Evolutionary conservation across 148 eudicot species (phyloP).

Genomic region (Fallopia convolvulus): DNA sequence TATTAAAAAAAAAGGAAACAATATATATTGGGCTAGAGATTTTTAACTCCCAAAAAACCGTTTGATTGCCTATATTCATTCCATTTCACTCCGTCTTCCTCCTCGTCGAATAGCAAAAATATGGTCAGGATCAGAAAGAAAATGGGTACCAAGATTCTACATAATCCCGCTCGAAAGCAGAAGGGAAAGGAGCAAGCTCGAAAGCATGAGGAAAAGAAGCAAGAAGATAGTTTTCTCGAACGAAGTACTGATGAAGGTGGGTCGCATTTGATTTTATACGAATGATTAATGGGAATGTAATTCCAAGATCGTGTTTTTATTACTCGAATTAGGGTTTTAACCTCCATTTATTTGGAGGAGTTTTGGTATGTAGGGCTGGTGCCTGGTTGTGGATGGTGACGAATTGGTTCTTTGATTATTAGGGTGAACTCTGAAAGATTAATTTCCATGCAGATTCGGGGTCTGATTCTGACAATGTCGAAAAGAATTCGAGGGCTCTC

Average conservation of each 20-base stretch:
- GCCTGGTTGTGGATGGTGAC: not conserved
- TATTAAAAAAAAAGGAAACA: too few relatives aligned
- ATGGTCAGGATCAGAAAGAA: too few relatives aligned
- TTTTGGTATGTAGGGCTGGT: not conserved
- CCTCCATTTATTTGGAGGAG: not conserved
- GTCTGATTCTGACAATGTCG: slow-evolving; percentile 40
- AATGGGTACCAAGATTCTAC: too few relatives aligned
- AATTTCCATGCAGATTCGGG: slow-evolving; percentile 17
- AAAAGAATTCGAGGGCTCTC: slow-evolving; percentile 30
- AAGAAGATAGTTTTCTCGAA: slow-evolving; percentile 37
- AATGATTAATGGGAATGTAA: not conserved
- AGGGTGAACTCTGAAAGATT: not conserved
- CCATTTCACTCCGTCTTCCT: too few relatives aligned
- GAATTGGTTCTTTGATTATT: not conserved
- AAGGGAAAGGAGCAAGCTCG: too few relatives aligned
- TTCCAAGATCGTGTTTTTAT: not conserved
- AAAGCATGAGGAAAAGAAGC: too few relatives aligned
- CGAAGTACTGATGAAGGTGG: slow-evolving; percentile 37
- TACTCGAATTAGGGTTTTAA: not conserved
- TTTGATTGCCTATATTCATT: too few relatives aligned
- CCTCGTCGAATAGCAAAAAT: too few relatives aligned
- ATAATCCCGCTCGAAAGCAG: too few relatives aligned
- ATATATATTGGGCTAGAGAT: too few relatives aligned
- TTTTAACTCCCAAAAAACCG: too few relatives aligned
- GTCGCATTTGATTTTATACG: not conserved